Base-by-base conservation (phyloP, 176 grass and related monocot species). In the Chloris gayana region DNA sequence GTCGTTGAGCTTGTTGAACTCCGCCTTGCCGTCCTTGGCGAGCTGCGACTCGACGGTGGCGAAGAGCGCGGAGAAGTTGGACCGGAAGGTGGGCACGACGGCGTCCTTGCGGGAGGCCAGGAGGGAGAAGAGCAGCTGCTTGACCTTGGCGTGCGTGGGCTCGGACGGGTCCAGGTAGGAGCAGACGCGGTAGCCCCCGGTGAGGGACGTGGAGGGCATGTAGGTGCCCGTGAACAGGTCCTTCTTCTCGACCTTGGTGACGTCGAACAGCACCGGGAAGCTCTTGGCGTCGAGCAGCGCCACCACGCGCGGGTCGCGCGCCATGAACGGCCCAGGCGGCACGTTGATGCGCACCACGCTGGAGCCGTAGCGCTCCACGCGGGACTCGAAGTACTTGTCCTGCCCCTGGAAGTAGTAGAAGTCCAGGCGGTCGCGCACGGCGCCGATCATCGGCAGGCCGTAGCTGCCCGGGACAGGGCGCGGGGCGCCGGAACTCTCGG, bases 161-260 rank as follows among this genome's bases (percentile, higher is more conserved):
- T 94, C 92, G 22, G 91, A 89, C 2, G 92, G 88, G 80, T 94
- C 92, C 18, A 91, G 92, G 86, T 94, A 94, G 65, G 92, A 44
- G 80, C 82, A 86, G 46, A 91, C 86, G 44, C 92, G 92, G 92
- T 84, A 84, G 64, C 92, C 92, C 67, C 88, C 88, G 53, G 88
- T 91, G 80, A 94, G 92, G 25, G 71, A 67, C 79, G 89, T 88
- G 86, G 88, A 91, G 12, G 92, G 89, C 86, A 94, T 91, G 89
- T 89, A 94, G 27, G 92, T 94, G 67, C 92, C 89, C 30, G 86
- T 88, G 83, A 94, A 91, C 44, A 91, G 45, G 83, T 91, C 38
- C 74, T 67, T 87, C 86, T 91, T 94, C 88, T 94, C 92, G 19
- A 94, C 92, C 89, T 94, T 91, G 83, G 67, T 56, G 65, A 88